Conservation (phyloP, 2,329 filamentous ascomycete species). For the Fusarium pseudocircinatum region DNA sequence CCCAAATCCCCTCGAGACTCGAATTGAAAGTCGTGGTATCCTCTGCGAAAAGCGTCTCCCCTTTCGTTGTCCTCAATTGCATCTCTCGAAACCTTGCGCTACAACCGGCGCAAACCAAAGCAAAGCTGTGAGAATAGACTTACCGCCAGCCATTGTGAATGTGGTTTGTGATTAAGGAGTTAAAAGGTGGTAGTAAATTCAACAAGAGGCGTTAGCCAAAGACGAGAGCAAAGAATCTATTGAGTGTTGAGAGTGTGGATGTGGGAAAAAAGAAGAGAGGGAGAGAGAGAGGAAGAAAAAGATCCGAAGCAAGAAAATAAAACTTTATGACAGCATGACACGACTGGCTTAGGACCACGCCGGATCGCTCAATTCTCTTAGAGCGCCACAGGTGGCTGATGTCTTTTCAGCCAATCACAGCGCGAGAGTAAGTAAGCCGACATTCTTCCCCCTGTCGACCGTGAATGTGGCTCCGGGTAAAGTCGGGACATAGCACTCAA, state of each 20-base stretch:
- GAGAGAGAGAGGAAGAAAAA: constrained; percentile 34
- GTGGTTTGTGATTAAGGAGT: constrained; percentile 34
- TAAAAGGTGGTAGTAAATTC: constrained; percentile 24
- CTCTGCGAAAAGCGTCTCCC: constrained; percentile 1
- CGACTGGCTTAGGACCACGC: constrained; percentile 11
- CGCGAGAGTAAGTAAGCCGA: constrained; percentile 19
- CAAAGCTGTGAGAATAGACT: constrained; percentile 41
- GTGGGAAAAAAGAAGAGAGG: constrained; percentile 23
- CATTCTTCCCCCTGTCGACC: constrained; percentile 9
- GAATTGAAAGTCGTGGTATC: constrained; percentile 9
- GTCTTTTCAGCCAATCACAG: constrained; percentile 50
- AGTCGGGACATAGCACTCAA: constrained; percentile 43
- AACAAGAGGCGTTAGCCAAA: constrained; percentile 33
- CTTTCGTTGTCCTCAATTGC: constrained; percentile 33
- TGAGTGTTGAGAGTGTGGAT: constrained; percentile 23
- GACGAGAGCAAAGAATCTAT: constrained; percentile 16
- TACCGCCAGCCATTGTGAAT: constrained; percentile 58
- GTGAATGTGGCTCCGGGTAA: constrained; percentile 46
- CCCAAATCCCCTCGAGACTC: background rate
- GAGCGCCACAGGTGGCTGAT: constrained; percentile 37
- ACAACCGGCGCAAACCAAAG: constrained; percentile 17
- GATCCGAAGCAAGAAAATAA: constrained; percentile 43
- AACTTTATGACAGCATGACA: constrained; percentile 56
- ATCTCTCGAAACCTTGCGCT: constrained; percentile 6
- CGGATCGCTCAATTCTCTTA: constrained; percentile 16